Base-by-base conservation (phyloP, 2,329 filamentous ascomycete species). In the Cercospora berteroae region DNA sequence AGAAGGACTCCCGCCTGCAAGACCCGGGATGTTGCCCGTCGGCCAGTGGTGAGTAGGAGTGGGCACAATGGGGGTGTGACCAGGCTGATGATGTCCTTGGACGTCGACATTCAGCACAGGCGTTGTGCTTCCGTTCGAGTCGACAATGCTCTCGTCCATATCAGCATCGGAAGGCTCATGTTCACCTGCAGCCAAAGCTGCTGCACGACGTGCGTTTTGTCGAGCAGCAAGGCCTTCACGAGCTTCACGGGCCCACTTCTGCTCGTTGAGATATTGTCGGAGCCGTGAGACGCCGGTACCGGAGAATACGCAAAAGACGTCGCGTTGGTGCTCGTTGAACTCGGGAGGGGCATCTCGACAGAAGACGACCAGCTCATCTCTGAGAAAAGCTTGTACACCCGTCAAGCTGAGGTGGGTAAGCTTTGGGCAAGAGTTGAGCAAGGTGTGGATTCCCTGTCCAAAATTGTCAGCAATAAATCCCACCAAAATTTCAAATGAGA, bases 221-320 rank as follows among this genome's bases (percentile, higher is more conserved):
- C 48, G 52, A 27, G 57, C 68, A n/a, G 57, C 68, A n/a, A 63
- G 68, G 9, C 55, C 55, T 58, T 59, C 67, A 39, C 65, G 68
- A 16, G 58, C 52, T 29, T 60, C 63, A 16, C 48, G 48, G 25
- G 70, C 67, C 8, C 69, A 67, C 60, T 74, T 73, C 60, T 74
- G 73, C 69, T 80, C 79, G 71, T 93, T 96, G 44, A 99, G 84
- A 76, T 93, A 91, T 29, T 89, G 86, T 50, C 94, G 90, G 27
- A 99, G 87, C 48, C 87, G 87, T 50, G 83, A 83, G 1, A 99
- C 94, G 64, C 94, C 94, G 27, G 87, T 86, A 5, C 95, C 94
- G 1, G 94, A 97, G 79, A 99, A 99, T 63, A 99, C 95, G 76
- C 95, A 99, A 78, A 99, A 99, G 7, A 98, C 93, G 62, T 94